A percentile compares a stretch with the other conserved stretches of the same genome.
These are phyloP conservation scores for Saturnispora galanensis DNA, from an alignment of 805 yeast genomes.

Conservation along the genomic window DNA sequence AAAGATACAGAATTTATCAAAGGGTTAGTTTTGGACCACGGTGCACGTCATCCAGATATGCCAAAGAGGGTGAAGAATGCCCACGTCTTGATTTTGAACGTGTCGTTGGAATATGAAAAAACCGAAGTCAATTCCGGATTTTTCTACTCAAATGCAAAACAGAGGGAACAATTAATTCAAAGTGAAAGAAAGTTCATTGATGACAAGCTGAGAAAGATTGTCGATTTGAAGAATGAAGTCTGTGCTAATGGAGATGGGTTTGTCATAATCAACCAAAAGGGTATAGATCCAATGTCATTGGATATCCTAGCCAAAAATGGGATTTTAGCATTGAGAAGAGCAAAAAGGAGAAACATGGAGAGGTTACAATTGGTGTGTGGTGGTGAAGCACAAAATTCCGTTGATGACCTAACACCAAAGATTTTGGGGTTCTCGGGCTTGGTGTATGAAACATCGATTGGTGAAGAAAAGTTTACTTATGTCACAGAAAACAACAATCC, in stretches of 20 bases:
- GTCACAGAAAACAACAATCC: conserved; percentile 87
- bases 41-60: conserved; percentile 99
- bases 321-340: conserved; percentile 91
- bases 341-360: conserved; percentile 98
- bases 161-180: conserved; percentile 88
- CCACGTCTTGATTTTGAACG: conserved; percentile 76
- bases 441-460: conserved; percentile 86
- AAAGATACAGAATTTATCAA: conserved; percentile 72
- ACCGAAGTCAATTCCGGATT: conserved; percentile 96
- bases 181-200: conserved; percentile 92
- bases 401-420: conserved; percentile 76
- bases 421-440: conserved; percentile 82
- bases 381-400: conserved; percentile 96
- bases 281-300: conserved; percentile 96
- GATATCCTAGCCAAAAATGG: conserved; percentile 89
- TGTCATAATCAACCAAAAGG: conserved; percentile 95
- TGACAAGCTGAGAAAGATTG: conserved; percentile 81
- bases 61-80: conserved; percentile 83
- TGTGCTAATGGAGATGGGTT: conserved; percentile 76
- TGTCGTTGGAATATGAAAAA: conserved; percentile 92
- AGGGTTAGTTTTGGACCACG: conserved; percentile 94
- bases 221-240: conserved; percentile 87
- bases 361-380: conserved; percentile 93
- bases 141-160: conserved; percentile 90
- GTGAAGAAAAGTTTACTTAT: conserved; percentile 92